These are phyloP conservation scores for Penicillium sp. DNA, from an alignment of 2,329 filamentous ascomycete genomes.

Conservation along the genomic window DNA sequence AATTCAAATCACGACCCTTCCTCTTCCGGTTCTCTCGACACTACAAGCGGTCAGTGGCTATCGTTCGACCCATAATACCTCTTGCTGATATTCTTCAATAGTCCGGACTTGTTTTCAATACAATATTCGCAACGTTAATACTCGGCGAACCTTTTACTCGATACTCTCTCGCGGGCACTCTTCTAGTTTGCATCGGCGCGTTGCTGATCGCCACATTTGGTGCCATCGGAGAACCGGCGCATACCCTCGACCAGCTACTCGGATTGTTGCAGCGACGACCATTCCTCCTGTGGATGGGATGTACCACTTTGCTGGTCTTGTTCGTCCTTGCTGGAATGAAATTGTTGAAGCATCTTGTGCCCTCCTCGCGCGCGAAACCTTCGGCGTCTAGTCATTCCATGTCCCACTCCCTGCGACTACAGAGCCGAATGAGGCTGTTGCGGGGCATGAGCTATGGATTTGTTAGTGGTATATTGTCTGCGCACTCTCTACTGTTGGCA, in stretches of 20 bases:
- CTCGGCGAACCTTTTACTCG: conserved; percentile 90
- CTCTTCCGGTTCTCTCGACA: conserved; percentile 90
- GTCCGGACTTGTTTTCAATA: conserved; percentile 97
- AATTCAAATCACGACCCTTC: conserved; percentile 95
- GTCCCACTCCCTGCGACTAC: conserved; percentile 41
- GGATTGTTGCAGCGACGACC: conserved; percentile 70
- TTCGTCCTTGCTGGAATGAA: conserved; percentile 64
- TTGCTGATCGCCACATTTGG: conserved; percentile 91
- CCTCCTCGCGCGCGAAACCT: conserved; percentile 35
- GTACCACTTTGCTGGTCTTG: conserved; percentile 73
- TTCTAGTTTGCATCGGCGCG: conserved; percentile 86
- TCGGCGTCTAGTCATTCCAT: conserved; percentile 50
- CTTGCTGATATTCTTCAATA: conserved; percentile 29
- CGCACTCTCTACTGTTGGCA: conserved; percentile 87
- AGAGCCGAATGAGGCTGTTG: conserved; percentile 69
- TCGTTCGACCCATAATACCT: conserved; percentile 1
- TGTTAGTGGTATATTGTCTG: conserved; percentile 89
- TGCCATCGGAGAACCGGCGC: conserved; percentile 88
- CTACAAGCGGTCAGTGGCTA: conserved; percentile 70
- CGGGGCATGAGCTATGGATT: conserved; percentile 86
- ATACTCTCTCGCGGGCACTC: conserved; percentile 87
- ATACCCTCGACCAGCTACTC: conserved; percentile 81
- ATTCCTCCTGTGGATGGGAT: conserved; percentile 87
- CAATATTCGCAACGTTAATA: conserved; percentile 91
- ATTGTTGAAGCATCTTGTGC: conserved; percentile 41